Base-by-base conservation (phyloP, 2,329 filamentous ascomycete species). In the Fusarium sp. region DNA sequence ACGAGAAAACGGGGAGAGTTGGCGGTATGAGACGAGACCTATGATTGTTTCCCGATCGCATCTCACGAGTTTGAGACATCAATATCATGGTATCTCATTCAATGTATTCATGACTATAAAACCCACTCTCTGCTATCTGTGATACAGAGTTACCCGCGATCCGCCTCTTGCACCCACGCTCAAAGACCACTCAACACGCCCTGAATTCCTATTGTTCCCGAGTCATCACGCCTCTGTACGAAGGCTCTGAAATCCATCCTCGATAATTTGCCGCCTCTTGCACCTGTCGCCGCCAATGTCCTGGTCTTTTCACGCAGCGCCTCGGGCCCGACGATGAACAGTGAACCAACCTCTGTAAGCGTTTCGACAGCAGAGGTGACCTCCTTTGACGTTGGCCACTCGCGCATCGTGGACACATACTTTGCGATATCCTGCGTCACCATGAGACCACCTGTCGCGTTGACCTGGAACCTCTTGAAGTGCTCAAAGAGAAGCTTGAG, bases 351-450 rank as follows among this genome's bases (percentile, higher is more conserved):
- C 83, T 99, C 96, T 27, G 93, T 91, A 64, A 99, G 82, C 47
- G 97, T 88, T 82, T 99, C 95, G 71, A 98, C 88, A 56, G 89
- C 88, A 25, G 86, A 86, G 72, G 88, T 87, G 50, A 90, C 88
- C 42, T 92, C 89, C 73, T 90, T 90, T 55, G 87, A 86, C 42
- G 94, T 84, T 28, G 92, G 88, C 93, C 94, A 98, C 34, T 90
- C 90, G 67, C 93, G 90, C 70, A 99, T 86, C 13, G 97, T 89
- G 65, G 94, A 91, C 11, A 93, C 92, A 79, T 99, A 99, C 77
- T 93, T 94, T 37, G 93, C 93, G 79, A 98, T 94, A 78, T 99
- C 96, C 82, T 98, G 97, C 37, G 92, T 95, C 27, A 98, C 93
- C 88, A 98, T 96, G 48, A 99, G 88, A 4, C 94, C 96, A 66